Conservation (phyloP, 2,329 filamentous ascomycete species). For the Scorias spongiosa region DNA sequence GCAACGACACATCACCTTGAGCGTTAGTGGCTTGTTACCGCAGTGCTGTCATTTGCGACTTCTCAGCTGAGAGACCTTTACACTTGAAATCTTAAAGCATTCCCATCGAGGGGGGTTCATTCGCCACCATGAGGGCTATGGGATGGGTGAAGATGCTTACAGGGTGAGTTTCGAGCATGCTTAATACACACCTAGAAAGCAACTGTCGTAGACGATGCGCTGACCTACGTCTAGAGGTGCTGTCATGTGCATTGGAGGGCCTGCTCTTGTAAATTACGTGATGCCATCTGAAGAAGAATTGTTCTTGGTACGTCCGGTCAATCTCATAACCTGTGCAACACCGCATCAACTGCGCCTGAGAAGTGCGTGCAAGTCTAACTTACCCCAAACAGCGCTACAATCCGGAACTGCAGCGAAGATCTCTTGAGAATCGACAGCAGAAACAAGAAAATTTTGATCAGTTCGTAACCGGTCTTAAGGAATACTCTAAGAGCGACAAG, state of each 20-base stretch:
- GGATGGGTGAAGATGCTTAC: constrained; percentile 53
- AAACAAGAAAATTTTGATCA: constrained; percentile 76
- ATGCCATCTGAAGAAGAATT: constrained; percentile 83
- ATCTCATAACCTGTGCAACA: not conserved
- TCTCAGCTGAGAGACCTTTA: no score
- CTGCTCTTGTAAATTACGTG: constrained; percentile 65
- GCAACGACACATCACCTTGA: no score
- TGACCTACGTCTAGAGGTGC: constrained; percentile 42
- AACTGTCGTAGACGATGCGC: not conserved
- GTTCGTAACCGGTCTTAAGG: constrained; percentile 70
- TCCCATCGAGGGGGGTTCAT: no score
- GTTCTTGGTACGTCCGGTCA: constrained; percentile 39
- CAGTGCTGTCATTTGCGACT: no score
- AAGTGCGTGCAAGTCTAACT: not conserved
- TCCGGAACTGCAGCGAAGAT: constrained; percentile 80
- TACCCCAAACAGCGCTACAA: constrained; percentile 53
- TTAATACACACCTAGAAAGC: not conserved
- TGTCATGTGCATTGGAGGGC: constrained; percentile 64
- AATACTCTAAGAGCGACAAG: constrained; percentile 81
- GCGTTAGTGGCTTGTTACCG: no score
- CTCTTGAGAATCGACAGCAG: constrained; percentile 61
- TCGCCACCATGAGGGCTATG: constrained; percentile 28
- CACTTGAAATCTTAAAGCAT: no score
- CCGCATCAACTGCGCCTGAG: not conserved
- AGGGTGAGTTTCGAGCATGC: constrained; percentile 37